phyloP scores from a whole-genome alignment of 345 rosid genomes.

The Eutrema heterophyllum region DNA sequence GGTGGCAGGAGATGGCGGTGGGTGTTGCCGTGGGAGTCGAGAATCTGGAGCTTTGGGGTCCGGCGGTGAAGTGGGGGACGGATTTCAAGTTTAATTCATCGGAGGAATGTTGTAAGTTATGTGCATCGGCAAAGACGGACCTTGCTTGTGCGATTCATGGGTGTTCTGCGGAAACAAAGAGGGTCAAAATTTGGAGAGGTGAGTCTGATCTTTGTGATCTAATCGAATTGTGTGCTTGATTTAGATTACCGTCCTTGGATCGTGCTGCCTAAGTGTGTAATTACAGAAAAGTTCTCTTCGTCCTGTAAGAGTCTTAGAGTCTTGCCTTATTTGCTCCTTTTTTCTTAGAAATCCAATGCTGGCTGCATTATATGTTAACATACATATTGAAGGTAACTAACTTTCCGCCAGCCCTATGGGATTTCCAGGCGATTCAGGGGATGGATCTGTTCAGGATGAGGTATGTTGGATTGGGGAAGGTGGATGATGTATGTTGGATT shows the following conservation, averaged over 20 bases:
- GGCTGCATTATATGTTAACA: not conserved
- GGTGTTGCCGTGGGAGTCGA: constrained; percentile 84
- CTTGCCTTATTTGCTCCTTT: constrained; percentile 17
- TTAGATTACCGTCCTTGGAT: not conserved
- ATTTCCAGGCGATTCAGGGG: too few species aligned
- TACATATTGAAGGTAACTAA: not conserved
- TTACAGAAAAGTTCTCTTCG: constrained; percentile 70
- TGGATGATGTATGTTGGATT: too few species aligned
- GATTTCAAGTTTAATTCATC: constrained; percentile 81
- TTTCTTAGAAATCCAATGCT: not conserved
- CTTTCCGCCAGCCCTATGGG: too few species aligned
- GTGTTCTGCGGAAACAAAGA: constrained; percentile 76
- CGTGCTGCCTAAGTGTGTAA: constrained; percentile 18
- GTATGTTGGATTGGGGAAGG: too few species aligned
- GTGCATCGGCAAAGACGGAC: constrained; percentile 85
- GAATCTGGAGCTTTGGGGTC: constrained; percentile 93
- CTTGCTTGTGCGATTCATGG: constrained; percentile 97
- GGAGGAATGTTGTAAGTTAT: constrained; percentile 67
- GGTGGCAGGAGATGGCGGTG: constrained; percentile 16
- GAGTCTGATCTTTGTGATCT: constrained; percentile 12
- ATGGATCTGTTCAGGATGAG: too few species aligned
- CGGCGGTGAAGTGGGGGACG: constrained; percentile 96
- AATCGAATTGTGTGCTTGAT: not conserved
- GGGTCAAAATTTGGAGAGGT: constrained; percentile 94
- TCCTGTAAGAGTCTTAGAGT: constrained; percentile 51